Evolutionary conservation across 2,329 filamentous ascomycete species (phyloP).

Genomic region (Lecanicillium sp.): DNA sequence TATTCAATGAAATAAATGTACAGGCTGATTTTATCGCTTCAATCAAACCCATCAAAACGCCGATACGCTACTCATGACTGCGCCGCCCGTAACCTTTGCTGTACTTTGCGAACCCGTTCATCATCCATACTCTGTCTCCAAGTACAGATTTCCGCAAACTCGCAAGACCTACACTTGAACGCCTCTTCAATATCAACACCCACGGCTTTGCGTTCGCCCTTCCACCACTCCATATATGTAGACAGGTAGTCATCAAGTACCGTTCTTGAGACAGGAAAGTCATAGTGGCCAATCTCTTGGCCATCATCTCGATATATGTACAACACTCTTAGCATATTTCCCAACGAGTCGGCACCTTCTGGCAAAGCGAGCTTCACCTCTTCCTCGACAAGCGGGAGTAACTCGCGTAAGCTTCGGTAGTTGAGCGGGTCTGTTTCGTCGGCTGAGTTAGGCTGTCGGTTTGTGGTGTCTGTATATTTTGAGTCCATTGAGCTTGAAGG

Average conservation of each 20-base stretch:
- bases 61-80: no score
- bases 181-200: slow-evolving; percentile 80
- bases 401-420: slow-evolving; percentile 39
- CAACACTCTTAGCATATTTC: slow-evolving; percentile 43
- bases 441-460: neutral
- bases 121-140: slow-evolving; percentile 69
- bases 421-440: slow-evolving; percentile 28
- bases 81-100: slow-evolving; percentile 15
- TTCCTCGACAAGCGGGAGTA: slow-evolving; percentile 34
- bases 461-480: neutral
- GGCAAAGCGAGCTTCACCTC: slow-evolving; percentile 47
- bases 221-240: slow-evolving; percentile 80
- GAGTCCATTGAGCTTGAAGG: slow-evolving; percentile 23
- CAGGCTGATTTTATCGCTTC: no score
- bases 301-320: slow-evolving; percentile 47
- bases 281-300: slow-evolving; percentile 41
- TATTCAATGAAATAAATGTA: no score
- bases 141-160: slow-evolving; percentile 69
- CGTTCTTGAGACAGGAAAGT: slow-evolving; percentile 58
- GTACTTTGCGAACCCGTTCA: slow-evolving; percentile 29
- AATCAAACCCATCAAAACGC: no score
- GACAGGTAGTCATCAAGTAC: slow-evolving; percentile 58
- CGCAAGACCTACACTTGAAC: slow-evolving; percentile 79
- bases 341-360: slow-evolving; percentile 36
- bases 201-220: slow-evolving; percentile 59